Evolutionary conservation across 768 basidiomycete genomes (phyloP), one percentile per base, ranked within the genome.

Genomic region (Tulasnella sp.): DNA sequence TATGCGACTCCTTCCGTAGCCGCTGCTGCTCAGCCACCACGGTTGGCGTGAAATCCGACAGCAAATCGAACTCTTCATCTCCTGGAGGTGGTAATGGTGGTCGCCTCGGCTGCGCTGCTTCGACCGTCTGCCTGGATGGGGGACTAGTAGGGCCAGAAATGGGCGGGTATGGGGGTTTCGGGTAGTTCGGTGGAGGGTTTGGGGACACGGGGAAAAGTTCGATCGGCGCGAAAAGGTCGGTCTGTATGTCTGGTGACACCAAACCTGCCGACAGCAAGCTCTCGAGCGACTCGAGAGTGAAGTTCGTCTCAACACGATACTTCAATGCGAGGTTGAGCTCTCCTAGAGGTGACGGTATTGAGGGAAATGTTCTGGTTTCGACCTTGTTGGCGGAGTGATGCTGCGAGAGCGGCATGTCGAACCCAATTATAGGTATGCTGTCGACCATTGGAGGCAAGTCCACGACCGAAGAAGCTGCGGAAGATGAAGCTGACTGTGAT

Each of bases 261-360:
- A 94, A 90, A 16, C 87, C 83, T 3, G 88, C 89, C 2, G 90
- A 91, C 5, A 93, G 82, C 1, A 92, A 80, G 0, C 89, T 88
- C 79, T 94, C 92, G 37, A 89, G 83, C 75, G 91, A 89, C 79
- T 92, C 90, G 36, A 92, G 81, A 74, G 87, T 84, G 82, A 93
- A 93, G 76, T 85, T 82, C 4, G 91, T 90, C 0, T 84, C 81
- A 14, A 85, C 82, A 63, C 92, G 86, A 79, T 90, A 92, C 34
- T 85, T 87, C 40, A 84, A 80, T 9, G 87, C 82, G 68, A 94
- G 83, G 0, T 83, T 81, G 70, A 93, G 84, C 0, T 84, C 82
- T 64, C 91, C 92, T 78, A 80, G 80, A 5, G 90, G 90, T 74
- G 91, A 89, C 14, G 87, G 84, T 19, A 94, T 84, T 3, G 87